These are phyloP conservation scores for Silene coronaria DNA, from an alignment of 179 eudicot genomes.

Conservation along the genomic window DNA sequence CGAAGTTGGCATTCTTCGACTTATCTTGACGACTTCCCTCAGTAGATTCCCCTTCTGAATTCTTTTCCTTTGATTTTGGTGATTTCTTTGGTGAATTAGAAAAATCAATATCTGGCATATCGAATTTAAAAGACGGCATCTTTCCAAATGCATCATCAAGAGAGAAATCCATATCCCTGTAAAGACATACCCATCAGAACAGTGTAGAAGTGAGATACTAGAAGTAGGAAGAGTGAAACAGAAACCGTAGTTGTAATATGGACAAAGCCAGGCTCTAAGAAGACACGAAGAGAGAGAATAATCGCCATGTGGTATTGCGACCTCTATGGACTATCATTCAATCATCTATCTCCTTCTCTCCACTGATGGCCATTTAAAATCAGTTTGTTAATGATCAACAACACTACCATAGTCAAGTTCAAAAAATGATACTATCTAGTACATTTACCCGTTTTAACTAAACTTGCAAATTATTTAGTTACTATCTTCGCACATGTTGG, in stretches of 20 bases:
- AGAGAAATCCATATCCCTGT: conserved; percentile 79
- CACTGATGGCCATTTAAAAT: background rate
- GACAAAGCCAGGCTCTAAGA: background rate
- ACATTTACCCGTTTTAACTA: background rate
- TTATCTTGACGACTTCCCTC: conserved; percentile 34
- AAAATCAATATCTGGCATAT: conserved; percentile 68
- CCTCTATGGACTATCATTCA: background rate
- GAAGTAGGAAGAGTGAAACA: background rate
- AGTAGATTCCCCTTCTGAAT: conserved; percentile 39
- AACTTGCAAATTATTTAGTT: background rate
- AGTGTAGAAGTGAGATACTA: background rate
- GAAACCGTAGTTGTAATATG: background rate
- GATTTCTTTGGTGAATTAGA: conserved; percentile 50
- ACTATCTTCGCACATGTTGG: background rate
- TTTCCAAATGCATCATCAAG: conserved; percentile 71
- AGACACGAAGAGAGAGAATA: background rate
- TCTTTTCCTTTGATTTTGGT: conserved; percentile 43
- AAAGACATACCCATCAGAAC: conserved; percentile 11
- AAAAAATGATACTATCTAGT: background rate
- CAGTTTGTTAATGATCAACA: background rate
- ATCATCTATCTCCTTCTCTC: background rate
- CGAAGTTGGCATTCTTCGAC: conserved; percentile 43
- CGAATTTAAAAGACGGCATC: conserved; percentile 67
- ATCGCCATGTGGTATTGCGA: background rate
- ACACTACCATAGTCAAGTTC: background rate